These are phyloP conservation scores for Narthecium ossifragum DNA, from an alignment of 106 monocot genomes.

Conservation along the genomic window DNA sequence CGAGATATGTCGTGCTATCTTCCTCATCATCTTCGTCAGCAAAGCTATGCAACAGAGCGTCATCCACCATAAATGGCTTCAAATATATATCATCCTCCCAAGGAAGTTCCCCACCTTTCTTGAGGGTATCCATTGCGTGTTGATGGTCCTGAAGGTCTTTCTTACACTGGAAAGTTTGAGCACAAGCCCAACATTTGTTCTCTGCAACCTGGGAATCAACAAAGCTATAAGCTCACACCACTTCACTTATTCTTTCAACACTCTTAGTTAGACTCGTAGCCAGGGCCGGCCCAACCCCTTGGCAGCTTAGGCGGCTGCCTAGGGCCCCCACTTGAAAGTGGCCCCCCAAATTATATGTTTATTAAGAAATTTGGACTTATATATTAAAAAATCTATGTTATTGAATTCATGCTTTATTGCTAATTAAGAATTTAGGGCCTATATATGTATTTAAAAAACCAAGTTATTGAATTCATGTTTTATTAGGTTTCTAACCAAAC, in stretches of 20 bases:
- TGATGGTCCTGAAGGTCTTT: constrained; percentile 46
- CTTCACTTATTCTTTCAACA: no score
- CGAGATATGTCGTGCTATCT: constrained; percentile 17
- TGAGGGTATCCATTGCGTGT: constrained; percentile 22
- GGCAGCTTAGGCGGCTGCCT: neutral
- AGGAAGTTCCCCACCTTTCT: constrained; percentile 16
- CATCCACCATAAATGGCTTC: constrained; percentile 76
- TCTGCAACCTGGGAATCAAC: constrained; percentile 50
- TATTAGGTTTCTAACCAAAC: no score
- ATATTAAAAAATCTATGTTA: no score
- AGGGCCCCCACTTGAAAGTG: no score
- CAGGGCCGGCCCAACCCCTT: neutral
- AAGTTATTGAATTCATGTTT: no score
- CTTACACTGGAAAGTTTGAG: constrained; percentile 21
- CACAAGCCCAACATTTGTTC: constrained; percentile 69
- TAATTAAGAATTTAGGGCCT: no score
- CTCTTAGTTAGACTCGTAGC: no score
- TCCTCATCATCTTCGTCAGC: constrained; percentile 47
- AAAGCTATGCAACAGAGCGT: constrained; percentile 77
- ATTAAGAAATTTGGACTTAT: no score
- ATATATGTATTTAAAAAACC: no score
- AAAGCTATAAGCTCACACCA: neutral
- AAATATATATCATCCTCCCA: constrained; percentile 84
- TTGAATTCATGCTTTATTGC: no score
- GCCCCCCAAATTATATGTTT: no score